Conservation (phyloP, 192 early-diverging fungal genomes). For the Spinellus fusiger region DNA sequence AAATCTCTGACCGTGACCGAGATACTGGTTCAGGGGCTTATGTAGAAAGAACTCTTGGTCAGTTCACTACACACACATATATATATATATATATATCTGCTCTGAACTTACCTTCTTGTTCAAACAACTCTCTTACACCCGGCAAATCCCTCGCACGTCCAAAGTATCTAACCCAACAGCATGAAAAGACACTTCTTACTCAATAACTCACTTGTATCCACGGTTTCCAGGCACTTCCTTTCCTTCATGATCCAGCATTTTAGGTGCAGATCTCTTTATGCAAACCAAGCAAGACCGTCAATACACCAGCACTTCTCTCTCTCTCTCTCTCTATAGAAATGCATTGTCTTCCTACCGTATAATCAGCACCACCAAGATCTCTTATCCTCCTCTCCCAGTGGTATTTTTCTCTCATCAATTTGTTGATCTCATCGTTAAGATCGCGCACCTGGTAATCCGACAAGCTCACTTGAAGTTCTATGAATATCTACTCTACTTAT, state of each 20-base stretch:
- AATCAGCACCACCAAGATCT: conserved; percentile 91
- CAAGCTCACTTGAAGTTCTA: conserved; percentile 50
- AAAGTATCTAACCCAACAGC: conserved; percentile 61
- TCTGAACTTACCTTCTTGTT: conserved; percentile 51
- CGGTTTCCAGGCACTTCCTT: conserved; percentile 81
- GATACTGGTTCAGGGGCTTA: conserved; percentile 38
- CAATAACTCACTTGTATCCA: conserved; percentile 75
- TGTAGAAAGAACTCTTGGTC: neutral
- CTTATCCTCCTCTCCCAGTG: conserved; percentile 89
- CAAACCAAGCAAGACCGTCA: neutral
- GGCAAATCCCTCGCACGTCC: conserved; percentile 92
- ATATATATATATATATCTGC: neutral
- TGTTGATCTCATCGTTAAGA: conserved; percentile 96
- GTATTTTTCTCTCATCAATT: conserved; percentile 81
- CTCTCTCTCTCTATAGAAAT: neutral
- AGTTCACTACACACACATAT: neutral
- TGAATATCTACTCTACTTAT: neutral
- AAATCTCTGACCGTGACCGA: conserved; percentile 64
- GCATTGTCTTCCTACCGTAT: conserved; percentile 51
- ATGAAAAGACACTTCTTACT: neutral
- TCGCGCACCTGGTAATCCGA: conserved; percentile 92
- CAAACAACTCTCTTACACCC: conserved; percentile 89
- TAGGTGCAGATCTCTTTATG: conserved; percentile 60
- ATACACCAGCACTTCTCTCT: neutral
- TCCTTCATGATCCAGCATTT: conserved; percentile 81